Evolutionary conservation across 345 rosid species (phyloP), one percentile per base, ranked within the genome.

Genomic region (Bruguiera sexangula): DNA sequence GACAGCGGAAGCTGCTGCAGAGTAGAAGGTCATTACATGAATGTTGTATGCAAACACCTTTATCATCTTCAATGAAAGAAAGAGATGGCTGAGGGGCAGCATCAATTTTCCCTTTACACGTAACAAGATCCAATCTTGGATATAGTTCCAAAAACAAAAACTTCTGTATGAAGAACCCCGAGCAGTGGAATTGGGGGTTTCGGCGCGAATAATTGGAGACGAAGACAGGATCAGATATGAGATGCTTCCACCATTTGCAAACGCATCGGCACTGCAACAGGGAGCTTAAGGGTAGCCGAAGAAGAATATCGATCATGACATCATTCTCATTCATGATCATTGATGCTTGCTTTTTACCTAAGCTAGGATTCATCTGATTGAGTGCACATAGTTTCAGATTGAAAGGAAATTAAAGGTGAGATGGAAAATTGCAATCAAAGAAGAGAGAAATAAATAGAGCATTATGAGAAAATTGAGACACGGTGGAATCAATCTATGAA

Each of bases 11-110:
- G 62, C 75, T 73, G 80, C 78, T 66, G 66, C 81, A 70, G 13
- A 78, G 26, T n/a, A 80, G 76, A 55, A 80, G 65, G 11, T 72
- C 83, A 24, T 67, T 70, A 67, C 81, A 70, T 6, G 81, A 62
- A 59, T 77, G 70, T 20, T 55, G 62, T 24, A 76, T 63, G 1
- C n/a, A 0, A n/a, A 80, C 62, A 16, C 81, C 81, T 0, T 66
- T 24, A 36, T 64, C 60, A 6, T 80, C 74, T 3, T 68, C 63
- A 1, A 74, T 68, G 78, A 80, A 71, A 58, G 67, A 58, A 0
- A 75, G 74, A 7, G 67, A 71, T 1, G 74, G 73, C 43, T 59
- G 9, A 6, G 68, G 72, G 9, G 76, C 68, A 67, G 73, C 66
- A 52, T 59, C 60, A 39, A 4, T 8, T 29, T 16, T 32, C 26